A percentile compares a stretch with the other conserved stretches of the same genome.
phyloP scores from a whole-genome alignment of 2,329 filamentous ascomycete genomes.

The Penicillium sp. region DNA sequence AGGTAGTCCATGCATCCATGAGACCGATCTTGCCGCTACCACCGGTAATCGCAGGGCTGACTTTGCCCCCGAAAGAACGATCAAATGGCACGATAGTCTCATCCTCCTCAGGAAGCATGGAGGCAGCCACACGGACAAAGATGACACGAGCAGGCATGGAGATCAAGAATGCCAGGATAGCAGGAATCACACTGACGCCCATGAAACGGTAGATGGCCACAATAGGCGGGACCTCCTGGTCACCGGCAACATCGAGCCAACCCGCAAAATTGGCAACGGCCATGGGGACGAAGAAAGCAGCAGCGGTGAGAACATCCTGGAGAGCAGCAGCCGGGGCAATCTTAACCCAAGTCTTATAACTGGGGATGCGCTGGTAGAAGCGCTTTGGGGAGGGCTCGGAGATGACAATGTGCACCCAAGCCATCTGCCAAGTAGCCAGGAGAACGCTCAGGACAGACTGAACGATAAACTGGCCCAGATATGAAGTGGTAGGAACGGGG shows the following conservation, averaged over 20 bases:
- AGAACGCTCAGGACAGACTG: conserved; percentile 59
- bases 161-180: conserved; percentile 57
- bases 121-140: conserved; percentile 80
- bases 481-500: conserved; percentile 29
- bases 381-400: conserved; percentile 61
- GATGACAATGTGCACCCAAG: conserved; percentile 86
- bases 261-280: conserved; percentile 51
- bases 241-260: conserved; percentile 34
- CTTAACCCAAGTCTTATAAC: conserved; percentile 64
- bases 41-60: conserved; percentile 70
- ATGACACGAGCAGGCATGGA: conserved; percentile 74
- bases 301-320: conserved; percentile 57
- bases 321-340: conserved; percentile 67
- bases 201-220: conserved; percentile 37
- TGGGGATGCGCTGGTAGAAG: conserved; percentile 69
- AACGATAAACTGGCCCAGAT: conserved; percentile 49
- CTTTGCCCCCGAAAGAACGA: conserved; percentile 74
- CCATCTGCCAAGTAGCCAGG: conserved; percentile 66
- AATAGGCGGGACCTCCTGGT: conserved; percentile 34
- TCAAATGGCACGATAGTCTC: conserved; percentile 89
- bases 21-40: conserved; percentile 70
- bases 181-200: conserved; percentile 42
- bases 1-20: conserved; percentile 74
- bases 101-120: conserved; percentile 75
- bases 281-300: conserved; percentile 41